Conservation (phyloP, 306 rosid genomes). For the Dicorynia guianensis region DNA sequence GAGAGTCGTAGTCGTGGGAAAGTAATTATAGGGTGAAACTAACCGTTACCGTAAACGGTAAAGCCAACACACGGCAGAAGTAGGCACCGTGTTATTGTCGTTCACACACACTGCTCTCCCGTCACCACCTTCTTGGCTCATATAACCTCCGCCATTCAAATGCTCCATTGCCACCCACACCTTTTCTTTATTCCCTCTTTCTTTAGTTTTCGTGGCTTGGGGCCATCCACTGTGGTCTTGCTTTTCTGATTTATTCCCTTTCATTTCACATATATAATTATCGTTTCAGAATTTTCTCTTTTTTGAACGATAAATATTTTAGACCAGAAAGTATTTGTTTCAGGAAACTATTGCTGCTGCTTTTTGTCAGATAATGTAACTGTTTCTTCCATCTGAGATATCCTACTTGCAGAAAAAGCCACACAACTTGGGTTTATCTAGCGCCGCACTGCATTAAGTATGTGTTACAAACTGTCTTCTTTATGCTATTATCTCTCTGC, state of each 20-base stretch:
- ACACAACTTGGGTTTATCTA: not conserved
- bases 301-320: too few relatives aligned
- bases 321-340: too few relatives aligned
- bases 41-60: not conserved
- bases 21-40: constrained; percentile 11
- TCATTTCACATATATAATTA: too few relatives aligned
- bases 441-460: constrained; percentile 33
- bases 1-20: not conserved
- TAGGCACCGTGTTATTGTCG: constrained; percentile 33
- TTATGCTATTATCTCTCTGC: not conserved
- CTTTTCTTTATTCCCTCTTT: not conserved
- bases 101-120: constrained; percentile 23
- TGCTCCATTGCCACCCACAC: not conserved
- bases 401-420: not conserved
- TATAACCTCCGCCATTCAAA: constrained; percentile 25
- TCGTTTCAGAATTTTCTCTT: too few relatives aligned
- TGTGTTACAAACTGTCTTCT: constrained; percentile 1
- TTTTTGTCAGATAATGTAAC: not conserved
- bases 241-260: not conserved
- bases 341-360: not conserved
- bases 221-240: not conserved
- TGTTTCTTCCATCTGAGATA: not conserved
- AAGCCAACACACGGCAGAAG: constrained; percentile 32
- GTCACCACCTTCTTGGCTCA: constrained; percentile 39
- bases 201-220: too few relatives aligned